Conservation (phyloP, 176 grass and related monocot species). For the Juncus inflexus region DNA sequence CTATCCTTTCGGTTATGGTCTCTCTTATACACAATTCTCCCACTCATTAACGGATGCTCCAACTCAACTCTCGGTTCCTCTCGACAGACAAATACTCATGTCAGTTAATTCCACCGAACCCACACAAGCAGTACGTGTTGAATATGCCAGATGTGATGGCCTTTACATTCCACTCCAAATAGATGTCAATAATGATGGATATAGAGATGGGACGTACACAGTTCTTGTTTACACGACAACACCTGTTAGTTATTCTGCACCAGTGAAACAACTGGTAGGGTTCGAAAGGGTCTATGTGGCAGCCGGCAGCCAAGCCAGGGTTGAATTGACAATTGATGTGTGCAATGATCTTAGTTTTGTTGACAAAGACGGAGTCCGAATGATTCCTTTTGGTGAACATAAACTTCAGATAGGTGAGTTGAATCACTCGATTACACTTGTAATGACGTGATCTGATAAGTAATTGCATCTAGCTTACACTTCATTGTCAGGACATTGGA, state of each 20-base stretch:
- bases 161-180: conserved; percentile 49
- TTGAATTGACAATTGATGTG: conserved; percentile 60
- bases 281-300: conserved; percentile 67
- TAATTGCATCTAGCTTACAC: no score
- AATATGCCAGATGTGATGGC: conserved; percentile 28
- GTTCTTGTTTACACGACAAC: conserved; percentile 76
- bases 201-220: conserved; percentile 41
- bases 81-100: conserved; percentile 44
- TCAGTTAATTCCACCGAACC: conserved; percentile 17
- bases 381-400: conserved; percentile 59
- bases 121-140: no score
- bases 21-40: conserved; percentile 64
- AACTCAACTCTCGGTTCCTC: conserved; percentile 35
- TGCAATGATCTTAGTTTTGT: conserved; percentile 81
- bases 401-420: conserved; percentile 49
- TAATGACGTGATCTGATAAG: no score
- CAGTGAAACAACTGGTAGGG: conserved; percentile 65
- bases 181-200: conserved; percentile 46
- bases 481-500: no score
- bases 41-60: conserved; percentile 47
- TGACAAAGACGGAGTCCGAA: conserved; percentile 61
- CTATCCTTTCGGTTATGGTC: conserved; percentile 75
- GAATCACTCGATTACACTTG: conserved; percentile 46
- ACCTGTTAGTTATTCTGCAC: conserved; percentile 59
- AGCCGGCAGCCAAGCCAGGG: conserved; percentile 29